phyloP scores from a whole-genome alignment of 345 rosid species.

The Noccaea caerulescens region DNA sequence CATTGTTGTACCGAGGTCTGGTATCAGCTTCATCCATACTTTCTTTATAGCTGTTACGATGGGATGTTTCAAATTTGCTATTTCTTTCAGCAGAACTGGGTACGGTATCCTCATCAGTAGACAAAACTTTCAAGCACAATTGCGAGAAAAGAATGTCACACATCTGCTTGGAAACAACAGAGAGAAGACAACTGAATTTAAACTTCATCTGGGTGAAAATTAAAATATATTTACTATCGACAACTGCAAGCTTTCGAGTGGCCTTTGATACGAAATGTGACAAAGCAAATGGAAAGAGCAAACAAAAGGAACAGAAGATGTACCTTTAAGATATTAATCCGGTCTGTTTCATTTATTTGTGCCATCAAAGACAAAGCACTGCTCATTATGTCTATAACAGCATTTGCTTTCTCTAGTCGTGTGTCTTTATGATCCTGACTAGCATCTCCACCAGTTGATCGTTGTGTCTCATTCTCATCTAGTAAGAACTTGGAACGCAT shows the following conservation, averaged over 20 bases:
- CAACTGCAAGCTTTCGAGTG: slow-evolving; percentile 22
- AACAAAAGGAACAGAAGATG: slow-evolving; percentile 13
- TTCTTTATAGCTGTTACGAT: slow-evolving; percentile 50
- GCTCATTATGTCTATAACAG: slow-evolving; percentile 93
- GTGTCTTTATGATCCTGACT: slow-evolving; percentile 51
- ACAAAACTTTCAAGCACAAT: slow-evolving; percentile 89
- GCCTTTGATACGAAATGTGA: slow-evolving; percentile 6
- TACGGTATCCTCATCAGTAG: slow-evolving; percentile 53
- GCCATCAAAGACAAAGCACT: slow-evolving; percentile 83
- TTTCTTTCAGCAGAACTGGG: slow-evolving; percentile 48
- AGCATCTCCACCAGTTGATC: slow-evolving; percentile 48
- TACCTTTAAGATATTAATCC: slow-evolving; percentile 94
- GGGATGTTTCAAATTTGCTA: slow-evolving; percentile 48
- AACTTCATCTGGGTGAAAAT: slow-evolving; percentile 20
- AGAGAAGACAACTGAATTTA: slow-evolving; percentile 24
- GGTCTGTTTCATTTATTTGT: slow-evolving; percentile 88
- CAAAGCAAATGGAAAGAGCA: slow-evolving; percentile 6
- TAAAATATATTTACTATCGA: slow-evolving; percentile 9
- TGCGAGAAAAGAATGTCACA: slow-evolving; percentile 97
- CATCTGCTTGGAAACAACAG: slow-evolving; percentile 71
- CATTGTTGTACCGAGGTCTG: slow-evolving; percentile 51
- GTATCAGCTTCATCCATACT: slow-evolving; percentile 57
- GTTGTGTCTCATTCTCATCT: slow-evolving; percentile 85
- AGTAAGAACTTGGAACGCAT: slow-evolving; percentile 89
- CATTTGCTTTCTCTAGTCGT: slow-evolving; percentile 92